phyloP scores from a whole-genome alignment of 805 yeast genomes.

The Jamesozyma gamospora region DNA sequence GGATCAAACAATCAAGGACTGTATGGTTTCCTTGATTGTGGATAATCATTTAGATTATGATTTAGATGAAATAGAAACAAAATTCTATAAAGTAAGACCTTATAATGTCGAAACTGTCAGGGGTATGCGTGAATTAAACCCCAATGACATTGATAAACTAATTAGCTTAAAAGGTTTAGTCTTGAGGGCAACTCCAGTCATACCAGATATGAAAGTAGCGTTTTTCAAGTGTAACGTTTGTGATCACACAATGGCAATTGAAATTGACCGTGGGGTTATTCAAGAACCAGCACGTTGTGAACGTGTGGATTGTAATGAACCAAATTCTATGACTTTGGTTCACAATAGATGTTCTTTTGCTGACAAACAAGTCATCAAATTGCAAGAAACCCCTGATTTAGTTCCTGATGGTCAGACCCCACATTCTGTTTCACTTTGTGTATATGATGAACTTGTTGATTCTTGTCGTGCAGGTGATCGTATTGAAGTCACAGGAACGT shows the following conservation, averaged over 20 bases:
- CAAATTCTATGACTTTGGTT: slow-evolving; percentile 78
- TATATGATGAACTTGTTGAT: slow-evolving; percentile 92
- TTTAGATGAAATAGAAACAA: slow-evolving; percentile 63
- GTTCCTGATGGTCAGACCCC: slow-evolving; percentile 99
- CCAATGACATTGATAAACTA: slow-evolving; percentile 87
- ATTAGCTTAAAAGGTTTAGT: slow-evolving; percentile 88
- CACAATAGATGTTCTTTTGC: slow-evolving; percentile 91
- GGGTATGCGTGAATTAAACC: slow-evolving; percentile 90
- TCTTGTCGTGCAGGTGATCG: slow-evolving; percentile 94
- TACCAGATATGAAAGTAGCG: slow-evolving; percentile 97
- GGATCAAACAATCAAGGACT: slow-evolving; percentile 92
- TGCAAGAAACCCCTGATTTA: slow-evolving; percentile 92
- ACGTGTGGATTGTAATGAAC: slow-evolving; percentile 71
- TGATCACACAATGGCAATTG: slow-evolving; percentile 84
- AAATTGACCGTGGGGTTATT: slow-evolving; percentile 88
- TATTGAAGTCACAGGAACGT: slow-evolving; percentile 89
- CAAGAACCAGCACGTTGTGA: slow-evolving; percentile 92
- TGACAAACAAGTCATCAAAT: slow-evolving; percentile 86
- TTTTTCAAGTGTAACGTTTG: slow-evolving; percentile 93
- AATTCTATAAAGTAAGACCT: slow-evolving; percentile 81
- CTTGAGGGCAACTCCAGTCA: slow-evolving; percentile 76
- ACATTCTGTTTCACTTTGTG: slow-evolving; percentile 87
- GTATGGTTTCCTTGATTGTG: slow-evolving; percentile 63
- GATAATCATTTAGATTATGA: slow-evolving; percentile 44
- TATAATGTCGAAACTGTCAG: slow-evolving; percentile 60